Conservation (phyloP, 1,284 basidiomycete genomes). For the Puccinia novopanici region DNA sequence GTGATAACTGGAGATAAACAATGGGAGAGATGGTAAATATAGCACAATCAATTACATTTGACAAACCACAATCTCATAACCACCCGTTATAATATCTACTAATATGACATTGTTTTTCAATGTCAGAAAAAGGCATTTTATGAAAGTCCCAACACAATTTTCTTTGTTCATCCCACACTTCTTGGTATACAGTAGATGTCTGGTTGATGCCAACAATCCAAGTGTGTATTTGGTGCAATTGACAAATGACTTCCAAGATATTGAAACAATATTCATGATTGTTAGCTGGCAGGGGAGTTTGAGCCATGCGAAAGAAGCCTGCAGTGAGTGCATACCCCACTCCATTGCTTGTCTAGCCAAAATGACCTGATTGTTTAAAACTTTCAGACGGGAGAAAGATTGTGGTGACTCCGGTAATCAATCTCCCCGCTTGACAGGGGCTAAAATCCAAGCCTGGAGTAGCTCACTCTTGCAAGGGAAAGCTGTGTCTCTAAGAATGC, state of each 20-base stretch:
- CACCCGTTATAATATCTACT: too few relatives aligned
- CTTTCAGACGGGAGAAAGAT: neutral
- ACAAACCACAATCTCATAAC: too few relatives aligned
- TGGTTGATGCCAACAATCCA: neutral
- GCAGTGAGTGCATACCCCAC: conserved; percentile 13
- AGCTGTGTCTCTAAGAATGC: neutral
- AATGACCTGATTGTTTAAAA: neutral
- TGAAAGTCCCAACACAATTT: too few relatives aligned
- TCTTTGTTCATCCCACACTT: too few relatives aligned
- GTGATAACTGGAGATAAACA: too few relatives aligned
- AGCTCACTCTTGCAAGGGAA: neutral
- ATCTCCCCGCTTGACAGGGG: neutral
- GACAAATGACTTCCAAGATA: neutral
- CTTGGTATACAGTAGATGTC: too few relatives aligned
- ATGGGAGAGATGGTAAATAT: too few relatives aligned
- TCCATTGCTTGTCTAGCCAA: conserved; percentile 6
- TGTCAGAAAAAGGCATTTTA: too few relatives aligned
- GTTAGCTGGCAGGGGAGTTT: neutral
- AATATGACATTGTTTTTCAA: too few relatives aligned
- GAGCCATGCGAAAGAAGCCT: neutral
- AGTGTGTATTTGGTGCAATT: neutral
- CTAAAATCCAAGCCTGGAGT: neutral
- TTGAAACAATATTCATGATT: neutral
- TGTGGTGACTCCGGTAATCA: neutral
- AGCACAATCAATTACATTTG: too few relatives aligned